Evolutionary conservation across 2,329 filamentous ascomycete species (phyloP).

Genomic region (Coccinonectria pachysandricola): DNA sequence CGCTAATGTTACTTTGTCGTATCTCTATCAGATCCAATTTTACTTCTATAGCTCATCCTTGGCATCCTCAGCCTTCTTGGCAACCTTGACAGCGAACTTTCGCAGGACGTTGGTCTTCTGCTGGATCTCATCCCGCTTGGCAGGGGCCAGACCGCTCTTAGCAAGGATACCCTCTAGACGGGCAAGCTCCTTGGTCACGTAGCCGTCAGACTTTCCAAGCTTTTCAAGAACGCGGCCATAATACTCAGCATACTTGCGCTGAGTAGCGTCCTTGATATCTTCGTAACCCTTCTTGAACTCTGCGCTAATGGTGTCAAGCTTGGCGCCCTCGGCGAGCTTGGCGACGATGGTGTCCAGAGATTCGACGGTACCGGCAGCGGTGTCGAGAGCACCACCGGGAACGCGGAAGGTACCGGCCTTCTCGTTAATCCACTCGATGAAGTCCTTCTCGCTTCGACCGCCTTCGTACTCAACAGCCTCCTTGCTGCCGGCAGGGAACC

Average conservation of each 20-base stretch:
- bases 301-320: slow-evolving; percentile 53
- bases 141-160: slow-evolving; percentile 75
- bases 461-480: slow-evolving; percentile 62
- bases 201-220: slow-evolving; percentile 65
- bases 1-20: too few species aligned
- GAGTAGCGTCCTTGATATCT: slow-evolving; percentile 48
- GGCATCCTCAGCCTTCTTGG: slow-evolving; percentile 53
- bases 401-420: slow-evolving; percentile 81
- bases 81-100: slow-evolving; percentile 57
- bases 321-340: slow-evolving; percentile 54
- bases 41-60: slow-evolving; percentile 28
- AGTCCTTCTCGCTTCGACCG: slow-evolving; percentile 63
- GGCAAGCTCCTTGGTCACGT: slow-evolving; percentile 74
- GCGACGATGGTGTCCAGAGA: slow-evolving; percentile 65
- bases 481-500: slow-evolving; percentile 78
- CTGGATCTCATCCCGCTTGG: slow-evolving; percentile 82
- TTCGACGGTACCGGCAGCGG: slow-evolving; percentile 71
- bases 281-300: slow-evolving; percentile 65
- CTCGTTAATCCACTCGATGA: slow-evolving; percentile 76
- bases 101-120: slow-evolving; percentile 80
- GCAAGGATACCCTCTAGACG: slow-evolving; percentile 69
- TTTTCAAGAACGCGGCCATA: slow-evolving; percentile 89
- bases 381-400: slow-evolving; percentile 69
- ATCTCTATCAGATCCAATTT: slow-evolving; percentile 2
- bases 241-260: slow-evolving; percentile 80